Evolutionary conservation across 345 rosid genomes (phyloP), one percentile per base, ranked within the genome.

Genomic region (Lumnitzera racemosa): DNA sequence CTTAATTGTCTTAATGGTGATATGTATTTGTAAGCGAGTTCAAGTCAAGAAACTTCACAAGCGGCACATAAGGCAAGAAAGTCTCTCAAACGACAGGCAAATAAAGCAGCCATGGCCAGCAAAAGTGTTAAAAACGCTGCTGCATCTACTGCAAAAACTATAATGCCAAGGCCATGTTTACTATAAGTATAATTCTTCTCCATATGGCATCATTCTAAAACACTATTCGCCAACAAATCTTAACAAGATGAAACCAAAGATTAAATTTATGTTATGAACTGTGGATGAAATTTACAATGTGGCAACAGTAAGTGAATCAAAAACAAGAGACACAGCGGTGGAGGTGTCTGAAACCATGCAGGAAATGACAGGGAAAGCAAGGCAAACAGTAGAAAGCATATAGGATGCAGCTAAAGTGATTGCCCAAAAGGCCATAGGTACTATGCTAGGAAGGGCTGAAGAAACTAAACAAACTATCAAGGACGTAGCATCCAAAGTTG

Each of bases 361-460:
- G 7, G 36, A 66, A 51, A 49, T 58, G 15, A n/a, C 63, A 0
- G 70, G 59, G 24, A 74, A 74, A 54, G 75, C 82, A 15, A 71
- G 68, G 57, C 65, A 74, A 15, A 70, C 56, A 24, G 25, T 56
- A 31, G 48, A 62, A 62, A 67, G 58, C 7, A 65, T 72, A 23
- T 65, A 74, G 79, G 72, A 55, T 13, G 29, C 79, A 7, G 73
- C 75, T 16, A 72, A 68, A 53, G 79, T 72, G 11, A 67, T 74
- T 0, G 69, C 82, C 20, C 74, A 67, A 31, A 72, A 72, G 63
- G 72, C 66, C 51, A 66, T 56, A 62, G 72, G 72, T 16, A 69
- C 67, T 16, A 56, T 67, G 25, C 46, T 63, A 2, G 72, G 7
- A 29, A 29, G 1, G 36, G 36, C 36, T 29, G 36, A 29, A 29